Conservation (phyloP, 805 yeast genomes). For the Saturnispora bothae region DNA sequence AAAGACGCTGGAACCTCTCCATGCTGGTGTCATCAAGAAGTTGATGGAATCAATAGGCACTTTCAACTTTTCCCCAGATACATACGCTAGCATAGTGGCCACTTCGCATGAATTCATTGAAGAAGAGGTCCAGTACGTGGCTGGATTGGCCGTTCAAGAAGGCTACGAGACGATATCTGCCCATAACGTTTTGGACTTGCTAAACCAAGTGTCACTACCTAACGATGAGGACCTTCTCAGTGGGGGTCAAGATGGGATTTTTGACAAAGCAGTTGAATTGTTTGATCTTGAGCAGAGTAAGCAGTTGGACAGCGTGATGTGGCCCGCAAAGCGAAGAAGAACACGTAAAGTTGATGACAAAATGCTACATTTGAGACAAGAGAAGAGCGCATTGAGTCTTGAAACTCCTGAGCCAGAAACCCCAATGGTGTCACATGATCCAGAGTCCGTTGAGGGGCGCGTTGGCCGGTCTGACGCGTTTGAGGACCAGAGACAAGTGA, state of each 20-base stretch:
- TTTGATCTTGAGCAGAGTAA: constrained; percentile 13
- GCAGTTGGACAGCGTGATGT: constrained; percentile 11
- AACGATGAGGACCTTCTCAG: constrained; percentile 10
- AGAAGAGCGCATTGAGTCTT: background rate
- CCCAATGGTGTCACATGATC: background rate
- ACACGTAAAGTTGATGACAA: too few relatives aligned
- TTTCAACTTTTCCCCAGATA: constrained; percentile 10
- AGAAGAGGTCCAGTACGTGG: constrained; percentile 27
- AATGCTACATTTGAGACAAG: too few relatives aligned
- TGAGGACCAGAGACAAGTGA: too few relatives aligned
- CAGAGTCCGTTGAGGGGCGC: too few relatives aligned
- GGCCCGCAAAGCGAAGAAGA: constrained; percentile 1
- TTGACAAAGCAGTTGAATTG: constrained; percentile 9
- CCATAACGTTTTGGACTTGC: constrained; percentile 27
- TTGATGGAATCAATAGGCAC: constrained; percentile 10
- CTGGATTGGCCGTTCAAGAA: constrained; percentile 26
- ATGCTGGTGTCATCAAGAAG: constrained; percentile 12
- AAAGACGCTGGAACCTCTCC: too few relatives aligned
- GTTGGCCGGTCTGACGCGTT: too few relatives aligned
- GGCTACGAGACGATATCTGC: constrained; percentile 22
- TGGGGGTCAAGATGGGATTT: constrained; percentile 7
- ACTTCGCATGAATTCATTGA: constrained; percentile 28
- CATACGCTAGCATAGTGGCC: constrained; percentile 16
- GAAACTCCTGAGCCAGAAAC: background rate
- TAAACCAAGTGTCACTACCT: constrained; percentile 22